Base-by-base conservation (phyloP, 2,329 filamentous ascomycete species). In the Clarireedia homoeocarpa region DNA sequence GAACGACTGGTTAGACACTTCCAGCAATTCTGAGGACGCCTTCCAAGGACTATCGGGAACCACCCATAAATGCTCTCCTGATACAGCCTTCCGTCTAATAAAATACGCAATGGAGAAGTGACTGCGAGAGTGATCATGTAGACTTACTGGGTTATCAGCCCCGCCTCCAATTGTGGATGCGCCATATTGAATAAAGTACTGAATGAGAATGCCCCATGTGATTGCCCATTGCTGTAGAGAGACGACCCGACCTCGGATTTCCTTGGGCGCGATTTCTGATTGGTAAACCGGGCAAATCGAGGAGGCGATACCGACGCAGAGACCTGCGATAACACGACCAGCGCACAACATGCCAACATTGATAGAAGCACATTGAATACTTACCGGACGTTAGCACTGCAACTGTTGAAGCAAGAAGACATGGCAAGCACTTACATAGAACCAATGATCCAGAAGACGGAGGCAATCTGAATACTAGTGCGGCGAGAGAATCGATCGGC, bases 241-340 rank as follows among this genome's bases (percentile, higher is more conserved):
- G 15, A 88, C 80, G 2, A 86, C 77, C 10, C 82, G 75, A 6
- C 83, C 83, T 52, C 80, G 75, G 53, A 74, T 75, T 61, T 78
- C 77, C 61, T 77, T 79, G 17, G 78, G 79, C 15, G 84, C 81
- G 30, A 88, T 75, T 67, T 88, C 85, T 20, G 82, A 78, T 27
- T 86, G 78, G 66, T 87, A 88, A 15, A 87, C 83, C 5, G 84
- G 83, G 2, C 85, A 83, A 63, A 86, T 83, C 0, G 83, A 79
- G 36, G 80, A 84, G 55, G 80, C 83, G 67, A 91, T 89, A 58
- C 88, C 88, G 55, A 91, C 85, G 56, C 83, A 84, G 62, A 90
- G 66, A 44, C 88, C 88, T 60, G 86, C 85, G 69, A 91, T 81
- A 60, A 86, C 73, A 60, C 88, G 83, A 3, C 87, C 88, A 2